These are phyloP conservation scores for Miscanthus lutarioriparius DNA, from an alignment of 176 grass and related monocot genomes.

Conservation along the genomic window DNA sequence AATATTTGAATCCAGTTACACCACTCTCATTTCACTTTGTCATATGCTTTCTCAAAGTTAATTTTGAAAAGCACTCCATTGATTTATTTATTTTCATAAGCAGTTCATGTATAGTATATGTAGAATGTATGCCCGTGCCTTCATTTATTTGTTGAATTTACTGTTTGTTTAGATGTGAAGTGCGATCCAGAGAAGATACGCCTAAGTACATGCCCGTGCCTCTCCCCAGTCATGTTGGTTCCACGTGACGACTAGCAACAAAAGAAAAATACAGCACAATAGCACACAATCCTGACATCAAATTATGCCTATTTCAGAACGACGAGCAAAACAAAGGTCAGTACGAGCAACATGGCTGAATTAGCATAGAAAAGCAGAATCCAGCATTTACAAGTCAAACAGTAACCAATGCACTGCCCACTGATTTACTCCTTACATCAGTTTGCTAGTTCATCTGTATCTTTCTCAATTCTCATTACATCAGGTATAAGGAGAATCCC, in stretches of 20 bases:
- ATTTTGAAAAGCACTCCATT: no score
- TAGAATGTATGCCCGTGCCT: no score
- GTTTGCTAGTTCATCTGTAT: conserved; percentile 35
- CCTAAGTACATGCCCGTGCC: not conserved
- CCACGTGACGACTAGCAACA: not conserved
- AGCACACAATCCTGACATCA: not conserved
- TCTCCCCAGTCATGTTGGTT: not conserved
- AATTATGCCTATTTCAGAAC: not conserved
- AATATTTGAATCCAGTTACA: no score
- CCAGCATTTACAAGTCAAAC: conserved; percentile 54
- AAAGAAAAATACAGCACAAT: not conserved
- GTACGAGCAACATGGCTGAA: conserved; percentile 32
- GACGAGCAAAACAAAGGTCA: not conserved
- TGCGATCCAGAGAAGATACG: no score
- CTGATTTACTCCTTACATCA: conserved; percentile 18
- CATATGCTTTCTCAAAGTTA: no score
- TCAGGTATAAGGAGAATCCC: conserved; percentile 32
- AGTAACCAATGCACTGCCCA: conserved; percentile 25
- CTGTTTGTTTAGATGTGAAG: no score
- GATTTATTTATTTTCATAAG: no score
- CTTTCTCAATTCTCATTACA: conserved; percentile 38
- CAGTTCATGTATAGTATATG: no score
- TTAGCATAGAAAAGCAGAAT: conserved; percentile 33
- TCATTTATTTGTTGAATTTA: no score
- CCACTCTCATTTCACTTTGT: no score